phyloP scores from a whole-genome alignment of 148 eudicot species.

The Nepenthes mirabilis region DNA sequence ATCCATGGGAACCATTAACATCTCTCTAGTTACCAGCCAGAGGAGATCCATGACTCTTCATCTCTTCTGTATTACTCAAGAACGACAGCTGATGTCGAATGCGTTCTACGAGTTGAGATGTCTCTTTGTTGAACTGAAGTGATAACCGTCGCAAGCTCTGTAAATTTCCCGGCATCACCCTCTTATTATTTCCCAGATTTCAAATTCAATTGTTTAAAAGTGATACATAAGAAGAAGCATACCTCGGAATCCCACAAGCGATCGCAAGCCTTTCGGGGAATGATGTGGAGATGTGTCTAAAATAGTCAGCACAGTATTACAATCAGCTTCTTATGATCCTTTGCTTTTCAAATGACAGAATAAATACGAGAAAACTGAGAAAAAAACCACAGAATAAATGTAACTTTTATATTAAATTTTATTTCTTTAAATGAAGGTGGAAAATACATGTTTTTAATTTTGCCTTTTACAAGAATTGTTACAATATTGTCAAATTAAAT shows the following conservation, averaged over 20 bases:
- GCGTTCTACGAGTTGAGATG: constrained; percentile 46
- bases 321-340: constrained; percentile 2
- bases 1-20: too few species aligned
- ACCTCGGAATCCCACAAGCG: constrained; percentile 94
- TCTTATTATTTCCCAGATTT: not conserved
- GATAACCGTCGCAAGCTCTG: constrained; percentile 67
- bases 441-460: too few species aligned
- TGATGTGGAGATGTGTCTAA: constrained; percentile 91
- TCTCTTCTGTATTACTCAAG: constrained; percentile 16
- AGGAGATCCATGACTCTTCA: constrained; percentile 36
- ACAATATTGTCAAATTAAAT: too few species aligned
- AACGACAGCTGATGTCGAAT: constrained; percentile 42
- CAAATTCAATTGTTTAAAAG: not conserved
- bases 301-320: constrained; percentile 1
- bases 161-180: not conserved
- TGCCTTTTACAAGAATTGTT: too few species aligned
- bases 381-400: not conserved
- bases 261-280: constrained; percentile 75
- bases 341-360: not conserved
- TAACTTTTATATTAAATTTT: too few species aligned
- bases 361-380: not conserved
- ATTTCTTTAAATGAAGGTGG: too few species aligned
- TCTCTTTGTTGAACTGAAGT: constrained; percentile 52
- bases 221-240: constrained; percentile 5
- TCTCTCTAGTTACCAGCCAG: constrained; percentile 15